These are phyloP conservation scores for Ceratocystiopsis sp. DNA, from an alignment of 2,329 filamentous ascomycete species.

Conservation along the genomic window DNA sequence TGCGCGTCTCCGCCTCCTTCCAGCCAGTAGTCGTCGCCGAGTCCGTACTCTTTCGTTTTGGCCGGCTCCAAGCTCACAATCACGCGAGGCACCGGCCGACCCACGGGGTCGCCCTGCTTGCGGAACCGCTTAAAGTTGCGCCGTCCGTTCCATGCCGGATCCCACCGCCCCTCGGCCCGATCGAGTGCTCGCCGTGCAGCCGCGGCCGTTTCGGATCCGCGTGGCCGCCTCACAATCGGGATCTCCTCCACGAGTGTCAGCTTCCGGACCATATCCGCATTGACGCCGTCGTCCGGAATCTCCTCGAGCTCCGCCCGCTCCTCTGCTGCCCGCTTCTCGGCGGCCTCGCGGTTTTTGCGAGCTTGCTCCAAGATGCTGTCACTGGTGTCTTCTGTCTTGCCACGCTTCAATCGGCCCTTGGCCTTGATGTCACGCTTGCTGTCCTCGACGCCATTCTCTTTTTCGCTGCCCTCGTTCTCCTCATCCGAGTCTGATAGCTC, in stretches of 20 bases:
- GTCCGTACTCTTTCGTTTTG: constrained; percentile 51
- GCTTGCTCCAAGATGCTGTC: constrained; percentile 50
- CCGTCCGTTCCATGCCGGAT: constrained; percentile 79
- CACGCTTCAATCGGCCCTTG: too few species aligned
- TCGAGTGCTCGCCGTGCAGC: constrained; percentile 29
- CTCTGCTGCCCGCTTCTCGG: constrained; percentile 43
- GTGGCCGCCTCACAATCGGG: constrained; percentile 32
- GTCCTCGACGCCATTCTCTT: constrained; percentile 18
- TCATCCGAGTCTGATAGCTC: constrained; percentile 9
- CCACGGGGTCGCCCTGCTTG: constrained; percentile 31
- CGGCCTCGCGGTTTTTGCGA: constrained; percentile 41
- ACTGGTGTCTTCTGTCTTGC: constrained; percentile 26
- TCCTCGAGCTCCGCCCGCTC: constrained; percentile 36
- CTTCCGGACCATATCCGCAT: constrained; percentile 55
- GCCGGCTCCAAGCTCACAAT: constrained; percentile 60
- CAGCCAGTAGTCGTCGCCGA: constrained; percentile 64
- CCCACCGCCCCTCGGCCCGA: constrained; percentile 48
- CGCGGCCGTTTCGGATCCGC: not conserved
- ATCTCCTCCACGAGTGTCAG: constrained; percentile 66
- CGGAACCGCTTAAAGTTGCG: constrained; percentile 92
- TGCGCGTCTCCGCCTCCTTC: constrained; percentile 23
- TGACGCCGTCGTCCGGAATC: constrained; percentile 42
- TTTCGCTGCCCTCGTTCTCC: constrained; percentile 11
- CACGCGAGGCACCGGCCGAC: constrained; percentile 27
- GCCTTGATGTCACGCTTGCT: constrained; percentile 14